Evolutionary conservation across 2,329 filamentous ascomycete genomes (phyloP).

Genomic region (Dendryphion nanum): DNA sequence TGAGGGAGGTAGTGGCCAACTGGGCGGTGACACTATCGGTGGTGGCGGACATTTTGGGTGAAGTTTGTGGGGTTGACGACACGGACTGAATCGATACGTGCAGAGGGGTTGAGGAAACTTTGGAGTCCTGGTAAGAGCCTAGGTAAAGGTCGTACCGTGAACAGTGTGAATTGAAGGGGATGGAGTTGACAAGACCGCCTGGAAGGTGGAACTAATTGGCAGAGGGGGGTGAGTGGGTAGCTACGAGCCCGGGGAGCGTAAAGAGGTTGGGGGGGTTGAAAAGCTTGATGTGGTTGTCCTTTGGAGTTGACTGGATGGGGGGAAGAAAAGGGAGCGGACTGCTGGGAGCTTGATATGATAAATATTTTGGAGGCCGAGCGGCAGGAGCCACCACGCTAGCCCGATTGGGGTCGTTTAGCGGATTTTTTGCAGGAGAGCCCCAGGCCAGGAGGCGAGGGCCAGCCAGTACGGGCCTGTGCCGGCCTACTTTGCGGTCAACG

Average conservation of each 20-base stretch:
- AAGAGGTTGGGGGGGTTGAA: constrained; percentile 30
- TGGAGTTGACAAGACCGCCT: constrained; percentile 47
- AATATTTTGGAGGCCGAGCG: constrained; percentile 23
- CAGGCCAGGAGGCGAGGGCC: constrained; percentile 5
- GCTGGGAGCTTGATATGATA: constrained; percentile 18
- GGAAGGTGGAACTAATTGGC: constrained; percentile 50
- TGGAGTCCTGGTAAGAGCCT: constrained; percentile 42
- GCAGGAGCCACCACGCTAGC: constrained; percentile 17
- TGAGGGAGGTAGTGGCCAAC: constrained; percentile 65
- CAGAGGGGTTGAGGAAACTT: constrained; percentile 42
- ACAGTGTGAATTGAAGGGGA: constrained; percentile 32
- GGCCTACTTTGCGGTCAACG: too few relatives aligned
- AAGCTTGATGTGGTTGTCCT: constrained; percentile 21
- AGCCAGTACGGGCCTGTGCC: not conserved
- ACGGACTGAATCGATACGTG: constrained; percentile 46
- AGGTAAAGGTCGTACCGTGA: constrained; percentile 39
- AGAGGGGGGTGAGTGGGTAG: constrained; percentile 50
- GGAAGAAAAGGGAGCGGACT: constrained; percentile 25
- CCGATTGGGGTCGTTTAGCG: constrained; percentile 25
- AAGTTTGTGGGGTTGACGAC: constrained; percentile 54
- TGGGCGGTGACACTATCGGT: constrained; percentile 76
- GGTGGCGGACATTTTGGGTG: constrained; percentile 76
- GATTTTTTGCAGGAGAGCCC: constrained; percentile 16
- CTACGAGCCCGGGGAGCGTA: constrained; percentile 45
- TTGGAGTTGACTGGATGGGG: constrained; percentile 27